Percentiles rank a stretch among this genome's conserved stretches.
phyloP scores from a whole-genome alignment of 140 eudicot genomes.

The Senecio squalidus region DNA sequence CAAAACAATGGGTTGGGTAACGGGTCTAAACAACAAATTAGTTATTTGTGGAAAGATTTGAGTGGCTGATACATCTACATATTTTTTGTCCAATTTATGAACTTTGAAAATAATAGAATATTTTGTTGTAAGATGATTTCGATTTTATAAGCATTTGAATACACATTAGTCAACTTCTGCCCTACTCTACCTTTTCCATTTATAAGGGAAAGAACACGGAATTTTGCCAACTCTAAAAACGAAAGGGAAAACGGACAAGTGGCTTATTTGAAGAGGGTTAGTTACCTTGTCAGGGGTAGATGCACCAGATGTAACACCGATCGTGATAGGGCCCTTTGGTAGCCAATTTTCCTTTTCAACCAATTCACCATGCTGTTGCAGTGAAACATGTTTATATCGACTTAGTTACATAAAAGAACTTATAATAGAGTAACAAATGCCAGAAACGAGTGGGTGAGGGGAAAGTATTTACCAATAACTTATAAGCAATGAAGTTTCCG shows the following conservation, averaged over 20 bases:
- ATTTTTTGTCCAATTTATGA: not conserved
- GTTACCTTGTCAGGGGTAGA: constrained; percentile 96
- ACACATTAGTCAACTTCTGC: too few species aligned
- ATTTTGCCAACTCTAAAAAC: too few species aligned
- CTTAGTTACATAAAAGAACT: not conserved
- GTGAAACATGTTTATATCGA: not conserved
- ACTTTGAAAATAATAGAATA: too few species aligned
- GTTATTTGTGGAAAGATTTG: too few species aligned
- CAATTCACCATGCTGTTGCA: constrained; percentile 81
- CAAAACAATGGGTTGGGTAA: not conserved
- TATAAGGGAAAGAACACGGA: too few species aligned
- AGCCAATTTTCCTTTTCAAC: constrained; percentile 88
- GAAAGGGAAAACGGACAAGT: too few species aligned
- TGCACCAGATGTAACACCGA: constrained; percentile 97
- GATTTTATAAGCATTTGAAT: too few species aligned
- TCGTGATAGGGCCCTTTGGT: constrained; percentile 84
- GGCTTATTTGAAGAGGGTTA: too few species aligned
- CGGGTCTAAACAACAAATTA: too few species aligned
- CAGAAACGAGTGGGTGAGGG: not conserved
- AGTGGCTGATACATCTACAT: too few species aligned
- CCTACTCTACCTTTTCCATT: too few species aligned
- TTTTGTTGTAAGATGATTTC: too few species aligned
- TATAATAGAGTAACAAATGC: not conserved
- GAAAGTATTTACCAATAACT: constrained; percentile 48
- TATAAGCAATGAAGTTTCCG: constrained; percentile 70